A percentile compares a stretch with the other conserved stretches of the same genome.
These are phyloP conservation scores for Fennellomyces sp. DNA, from an alignment of 371 early-diverging fungal genomes.

Conservation along the genomic window DNA sequence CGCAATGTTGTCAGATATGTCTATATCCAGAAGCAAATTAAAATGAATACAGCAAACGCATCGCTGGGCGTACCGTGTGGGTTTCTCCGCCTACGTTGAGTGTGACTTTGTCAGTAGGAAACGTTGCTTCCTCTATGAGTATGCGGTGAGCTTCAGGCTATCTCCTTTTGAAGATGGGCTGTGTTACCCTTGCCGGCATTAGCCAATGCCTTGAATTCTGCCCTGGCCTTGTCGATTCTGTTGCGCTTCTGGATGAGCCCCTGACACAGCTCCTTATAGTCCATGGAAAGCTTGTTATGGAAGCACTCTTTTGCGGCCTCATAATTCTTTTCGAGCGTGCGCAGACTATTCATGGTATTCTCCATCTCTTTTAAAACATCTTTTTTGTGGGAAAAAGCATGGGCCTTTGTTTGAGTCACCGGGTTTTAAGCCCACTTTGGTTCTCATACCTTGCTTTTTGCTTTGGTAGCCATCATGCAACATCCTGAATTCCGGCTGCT, in stretches of 20 bases:
- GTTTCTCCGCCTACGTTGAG: constrained; percentile 43
- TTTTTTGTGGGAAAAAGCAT: constrained; percentile 8
- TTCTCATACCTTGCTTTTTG: constrained; percentile 21
- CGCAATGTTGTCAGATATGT: constrained; percentile 38
- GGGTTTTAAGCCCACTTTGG: neutral
- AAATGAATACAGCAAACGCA: no score
- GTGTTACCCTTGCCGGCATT: constrained; percentile 8
- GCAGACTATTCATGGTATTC: constrained; percentile 24
- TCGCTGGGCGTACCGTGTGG: constrained; percentile 29
- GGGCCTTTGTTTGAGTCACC: constrained; percentile 4
- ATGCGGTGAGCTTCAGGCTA: no score
- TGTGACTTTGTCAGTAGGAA: constrained; percentile 30
- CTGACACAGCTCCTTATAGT: constrained; percentile 27
- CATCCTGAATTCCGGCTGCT: constrained; percentile 30
- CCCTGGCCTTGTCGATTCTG: constrained; percentile 13
- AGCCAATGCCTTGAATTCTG: constrained; percentile 10
- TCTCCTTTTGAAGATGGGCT: no score
- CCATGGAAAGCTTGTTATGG: constrained; percentile 23
- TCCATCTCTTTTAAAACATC: constrained; percentile 36
- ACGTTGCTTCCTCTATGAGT: constrained; percentile 10
- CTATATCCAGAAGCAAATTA: constrained; percentile 9
- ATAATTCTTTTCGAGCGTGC: constrained; percentile 25
- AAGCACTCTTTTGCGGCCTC: constrained; percentile 24
- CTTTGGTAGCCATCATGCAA: constrained; percentile 32
- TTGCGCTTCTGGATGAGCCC: constrained; percentile 26